A percentile compares a stretch with the other conserved stretches of the same genome.
Evolutionary conservation across 345 rosid species (phyloP).

Genomic region (Arabidopsis suecica): DNA sequence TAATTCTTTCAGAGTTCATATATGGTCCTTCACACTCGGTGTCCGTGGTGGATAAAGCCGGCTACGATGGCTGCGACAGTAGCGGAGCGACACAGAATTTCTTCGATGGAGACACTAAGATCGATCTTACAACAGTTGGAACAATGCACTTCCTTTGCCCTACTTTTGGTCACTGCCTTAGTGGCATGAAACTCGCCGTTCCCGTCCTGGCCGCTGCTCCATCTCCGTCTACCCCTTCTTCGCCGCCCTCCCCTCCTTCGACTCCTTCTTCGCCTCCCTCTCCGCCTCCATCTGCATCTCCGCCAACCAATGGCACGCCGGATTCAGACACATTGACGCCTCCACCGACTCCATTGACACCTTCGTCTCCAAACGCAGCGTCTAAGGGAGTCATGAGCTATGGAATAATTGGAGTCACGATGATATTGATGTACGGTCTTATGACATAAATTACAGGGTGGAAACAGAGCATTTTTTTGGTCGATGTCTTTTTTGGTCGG

Average conservation of each 20-base stretch:
- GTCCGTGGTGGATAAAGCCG: constrained; percentile 45
- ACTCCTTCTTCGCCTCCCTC: not conserved
- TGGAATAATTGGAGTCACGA: not conserved
- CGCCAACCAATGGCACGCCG: not conserved
- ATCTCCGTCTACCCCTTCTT: not conserved
- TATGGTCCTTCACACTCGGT: constrained; percentile 42
- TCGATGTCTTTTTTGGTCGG: constrained; percentile 3
- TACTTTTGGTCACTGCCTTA: constrained; percentile 38
- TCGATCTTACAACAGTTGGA: constrained; percentile 39
- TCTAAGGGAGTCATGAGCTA: constrained; percentile 26
- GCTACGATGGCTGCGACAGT: constrained; percentile 39
- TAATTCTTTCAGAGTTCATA: constrained; percentile 32
- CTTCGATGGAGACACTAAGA: constrained; percentile 38
- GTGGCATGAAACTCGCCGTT: constrained; percentile 50
- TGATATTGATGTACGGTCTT: constrained; percentile 13
- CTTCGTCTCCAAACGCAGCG: constrained; percentile 19
- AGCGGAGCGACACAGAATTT: constrained; percentile 25
- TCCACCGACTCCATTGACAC: constrained; percentile 9
- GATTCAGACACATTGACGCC: not conserved
- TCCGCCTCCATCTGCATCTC: not conserved
- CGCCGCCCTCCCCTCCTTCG: not conserved
- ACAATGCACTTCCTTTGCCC: constrained; percentile 44
- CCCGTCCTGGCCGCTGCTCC: constrained; percentile 27
- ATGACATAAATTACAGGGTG: not conserved
- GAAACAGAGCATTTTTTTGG: not conserved